Percentiles rank a stretch among this genome's conserved stretches.
Conservation (phyloP, 192 early-diverging fungal species). For the Podila horticola region DNA sequence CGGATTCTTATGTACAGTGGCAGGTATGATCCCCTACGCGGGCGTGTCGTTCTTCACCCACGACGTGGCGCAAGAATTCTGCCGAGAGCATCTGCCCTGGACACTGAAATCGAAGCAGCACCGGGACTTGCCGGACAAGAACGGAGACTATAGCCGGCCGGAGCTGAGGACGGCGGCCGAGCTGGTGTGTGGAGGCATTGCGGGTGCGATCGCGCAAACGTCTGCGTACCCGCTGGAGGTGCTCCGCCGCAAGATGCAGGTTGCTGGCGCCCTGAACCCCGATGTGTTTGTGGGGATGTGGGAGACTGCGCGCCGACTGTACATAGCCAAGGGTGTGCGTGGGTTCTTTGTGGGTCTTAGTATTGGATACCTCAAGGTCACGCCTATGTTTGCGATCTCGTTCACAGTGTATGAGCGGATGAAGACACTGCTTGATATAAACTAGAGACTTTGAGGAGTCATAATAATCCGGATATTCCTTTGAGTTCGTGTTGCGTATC, state of each 20-base stretch:
- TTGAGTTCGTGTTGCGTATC: too few species aligned
- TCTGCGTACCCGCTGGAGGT: slow-evolving; percentile 94
- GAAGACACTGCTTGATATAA: slow-evolving; percentile 70
- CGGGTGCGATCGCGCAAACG: slow-evolving; percentile 89
- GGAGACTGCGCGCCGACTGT: slow-evolving; percentile 74
- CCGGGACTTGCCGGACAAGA: slow-evolving; percentile 28
- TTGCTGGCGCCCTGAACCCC: slow-evolving; percentile 71
- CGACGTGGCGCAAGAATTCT: slow-evolving; percentile 74
- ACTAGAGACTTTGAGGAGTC: slow-evolving; percentile 25
- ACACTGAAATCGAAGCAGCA: slow-evolving; percentile 30
- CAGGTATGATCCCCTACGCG: slow-evolving; percentile 97
- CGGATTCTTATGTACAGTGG: slow-evolving; percentile 88
- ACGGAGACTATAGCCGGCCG: slow-evolving; percentile 56
- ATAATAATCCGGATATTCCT: too few species aligned
- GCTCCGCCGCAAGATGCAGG: slow-evolving; percentile 86
- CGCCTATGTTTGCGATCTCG: slow-evolving; percentile 90
- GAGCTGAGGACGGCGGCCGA: slow-evolving; percentile 81
- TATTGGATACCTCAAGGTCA: slow-evolving; percentile 96
- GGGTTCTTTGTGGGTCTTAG: slow-evolving; percentile 98
- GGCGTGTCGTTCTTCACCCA: slow-evolving; percentile 96
- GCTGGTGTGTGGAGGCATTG: slow-evolving; percentile 81
- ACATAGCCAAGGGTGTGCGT: slow-evolving; percentile 68
- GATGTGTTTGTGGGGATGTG: slow-evolving; percentile 59
- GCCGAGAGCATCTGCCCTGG: slow-evolving; percentile 54
- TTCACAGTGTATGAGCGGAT: slow-evolving; percentile 89